Percentiles rank a stretch among this genome's conserved stretches.
Evolutionary conservation across 164 flowering plant species (phyloP).

Genomic region (Paratinospora sagittata): DNA sequence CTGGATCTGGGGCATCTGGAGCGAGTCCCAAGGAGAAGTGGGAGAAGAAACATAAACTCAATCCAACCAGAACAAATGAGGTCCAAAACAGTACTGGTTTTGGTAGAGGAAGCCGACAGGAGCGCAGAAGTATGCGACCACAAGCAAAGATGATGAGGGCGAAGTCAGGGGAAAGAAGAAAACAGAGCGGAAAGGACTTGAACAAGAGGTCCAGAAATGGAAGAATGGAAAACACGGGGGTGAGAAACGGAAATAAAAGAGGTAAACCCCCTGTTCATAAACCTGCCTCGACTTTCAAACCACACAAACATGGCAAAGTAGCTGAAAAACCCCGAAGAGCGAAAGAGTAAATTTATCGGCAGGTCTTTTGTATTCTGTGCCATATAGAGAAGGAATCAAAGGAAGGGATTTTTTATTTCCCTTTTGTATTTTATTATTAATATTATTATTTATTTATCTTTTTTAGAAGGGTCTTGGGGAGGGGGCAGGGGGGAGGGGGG

Average conservation of each 20-base stretch:
- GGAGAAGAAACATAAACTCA: slow-evolving; percentile 14
- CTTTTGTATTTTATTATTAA: too few relatives aligned
- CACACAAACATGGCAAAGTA: slow-evolving; percentile 7
- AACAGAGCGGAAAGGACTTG: slow-evolving; percentile 2
- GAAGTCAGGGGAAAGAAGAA: neutral
- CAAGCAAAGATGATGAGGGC: neutral
- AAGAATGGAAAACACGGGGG: slow-evolving; percentile 16
- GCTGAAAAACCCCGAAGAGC: neutral
- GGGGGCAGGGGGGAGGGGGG: too few relatives aligned
- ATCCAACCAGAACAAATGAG: slow-evolving; percentile 4
- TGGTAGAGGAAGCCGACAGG: neutral
- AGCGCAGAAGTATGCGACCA: neutral
- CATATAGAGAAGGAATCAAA: neutral
- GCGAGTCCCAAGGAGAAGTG: slow-evolving; percentile 24
- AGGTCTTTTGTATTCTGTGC: neutral
- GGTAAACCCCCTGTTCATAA: slow-evolving; percentile 6
- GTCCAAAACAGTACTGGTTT: slow-evolving; percentile 8
- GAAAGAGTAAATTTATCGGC: neutral
- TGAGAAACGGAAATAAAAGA: slow-evolving; percentile 5
- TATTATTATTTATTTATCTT: too few relatives aligned
- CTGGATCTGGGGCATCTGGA: slow-evolving; percentile 13
- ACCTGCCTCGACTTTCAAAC: slow-evolving; percentile 17
- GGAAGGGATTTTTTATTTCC: neutral
- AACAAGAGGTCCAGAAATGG: slow-evolving; percentile 11
- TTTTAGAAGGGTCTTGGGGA: too few relatives aligned